phyloP scores from a whole-genome alignment of 805 yeast genomes.

The Millerago galiae region DNA sequence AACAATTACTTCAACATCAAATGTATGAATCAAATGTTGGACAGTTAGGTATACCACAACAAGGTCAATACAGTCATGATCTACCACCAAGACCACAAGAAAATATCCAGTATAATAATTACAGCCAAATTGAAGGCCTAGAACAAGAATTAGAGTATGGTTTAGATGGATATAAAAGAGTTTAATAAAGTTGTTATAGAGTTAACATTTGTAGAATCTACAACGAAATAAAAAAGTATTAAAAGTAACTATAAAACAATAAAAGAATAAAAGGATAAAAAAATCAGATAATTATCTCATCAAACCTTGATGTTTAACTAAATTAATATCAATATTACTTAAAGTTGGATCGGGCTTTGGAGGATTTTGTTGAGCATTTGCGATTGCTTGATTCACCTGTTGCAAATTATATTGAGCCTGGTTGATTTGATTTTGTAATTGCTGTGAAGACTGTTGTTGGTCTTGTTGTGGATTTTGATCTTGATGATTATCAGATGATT shows the following conservation, averaged over 20 bases:
- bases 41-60: slow-evolving; percentile 44
- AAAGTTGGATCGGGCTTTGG: slow-evolving; percentile 16
- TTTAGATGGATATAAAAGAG: slow-evolving; percentile 33
- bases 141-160: slow-evolving; percentile 68
- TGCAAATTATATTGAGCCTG: slow-evolving; percentile 8
- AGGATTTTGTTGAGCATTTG: slow-evolving; percentile 21
- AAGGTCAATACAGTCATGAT: slow-evolving; percentile 38
- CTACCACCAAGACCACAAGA: slow-evolving; percentile 62
- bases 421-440: slow-evolving; percentile 6
- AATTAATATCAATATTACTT: slow-evolving; percentile 22
- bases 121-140: slow-evolving; percentile 34
- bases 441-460: slow-evolving; percentile 8
- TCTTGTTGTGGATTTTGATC: slow-evolving; percentile 8
- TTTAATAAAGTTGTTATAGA: slow-evolving; percentile 1
- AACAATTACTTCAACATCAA: slow-evolving; percentile 11
- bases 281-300: slow-evolving; percentile 2
- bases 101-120: slow-evolving; percentile 23
- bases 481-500: background rate
- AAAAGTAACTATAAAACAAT: background rate
- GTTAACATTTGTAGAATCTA: background rate
- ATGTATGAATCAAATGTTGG: slow-evolving; percentile 24
- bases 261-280: background rate
- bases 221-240: no score
- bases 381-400: slow-evolving; percentile 22
- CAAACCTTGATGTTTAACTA: slow-evolving; percentile 22